Conservation (phyloP, 345 rosid species). For the Melastoma malabathricum region DNA sequence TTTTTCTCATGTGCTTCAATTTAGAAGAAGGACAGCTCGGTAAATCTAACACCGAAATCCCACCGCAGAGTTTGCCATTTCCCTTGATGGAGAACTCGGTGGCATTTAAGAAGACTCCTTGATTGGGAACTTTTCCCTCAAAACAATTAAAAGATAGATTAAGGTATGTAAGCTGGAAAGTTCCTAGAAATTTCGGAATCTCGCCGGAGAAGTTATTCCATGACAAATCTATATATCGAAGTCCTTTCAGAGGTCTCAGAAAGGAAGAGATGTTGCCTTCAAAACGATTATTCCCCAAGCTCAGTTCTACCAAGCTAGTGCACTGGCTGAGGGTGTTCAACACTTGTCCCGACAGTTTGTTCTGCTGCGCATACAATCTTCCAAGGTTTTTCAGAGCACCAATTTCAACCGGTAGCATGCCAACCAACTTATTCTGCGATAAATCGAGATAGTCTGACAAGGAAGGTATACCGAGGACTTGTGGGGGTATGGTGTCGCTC, state of each 20-base stretch:
- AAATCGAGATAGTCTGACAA: conserved; percentile 5
- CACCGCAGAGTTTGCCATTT: conserved; percentile 9
- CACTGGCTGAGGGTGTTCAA: not conserved
- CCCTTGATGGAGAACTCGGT: conserved; percentile 4
- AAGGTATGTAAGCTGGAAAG: conserved; percentile 5
- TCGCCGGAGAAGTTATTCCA: conserved; percentile 6
- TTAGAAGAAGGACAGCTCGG: not conserved
- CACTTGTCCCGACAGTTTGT: conserved; percentile 3
- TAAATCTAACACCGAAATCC: not conserved
- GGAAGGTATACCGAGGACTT: conserved; percentile 6
- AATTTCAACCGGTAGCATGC: conserved; percentile 5
- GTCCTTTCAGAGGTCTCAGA: conserved; percentile 4
- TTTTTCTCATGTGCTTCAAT: no score
- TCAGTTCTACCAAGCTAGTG: conserved; percentile 2
- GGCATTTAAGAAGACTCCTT: conserved; percentile 10
- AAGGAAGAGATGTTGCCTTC: not conserved
- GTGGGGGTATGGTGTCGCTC: not conserved
- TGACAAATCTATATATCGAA: conserved; percentile 5
- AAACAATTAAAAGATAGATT: no score
- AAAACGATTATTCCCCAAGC: conserved; percentile 1
- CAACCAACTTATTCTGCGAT: conserved; percentile 7
- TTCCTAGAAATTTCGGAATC: conserved; percentile 5
- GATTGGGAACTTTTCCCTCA: not conserved
- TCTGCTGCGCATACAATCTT: not conserved
- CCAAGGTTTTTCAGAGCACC: conserved; percentile 4